phyloP scores from a whole-genome alignment of 768 basidiomycete genomes.

The Suillus americanus region DNA sequence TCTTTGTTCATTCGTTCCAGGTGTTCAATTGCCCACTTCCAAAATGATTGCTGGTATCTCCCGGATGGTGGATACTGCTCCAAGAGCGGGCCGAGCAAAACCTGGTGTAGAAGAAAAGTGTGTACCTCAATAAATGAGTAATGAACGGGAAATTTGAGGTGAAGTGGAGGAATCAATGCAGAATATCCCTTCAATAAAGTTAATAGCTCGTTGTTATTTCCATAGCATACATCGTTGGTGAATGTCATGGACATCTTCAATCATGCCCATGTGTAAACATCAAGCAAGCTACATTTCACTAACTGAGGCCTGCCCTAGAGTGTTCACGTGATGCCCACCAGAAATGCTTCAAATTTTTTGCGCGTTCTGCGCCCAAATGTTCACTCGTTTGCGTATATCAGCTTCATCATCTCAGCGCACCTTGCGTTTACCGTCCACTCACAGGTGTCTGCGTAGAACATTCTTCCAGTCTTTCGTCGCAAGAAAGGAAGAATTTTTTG shows the following conservation, averaged over 20 bases:
- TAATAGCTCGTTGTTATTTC: slow-evolving; percentile 30
- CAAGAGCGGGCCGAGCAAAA: slow-evolving; percentile 57
- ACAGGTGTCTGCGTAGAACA: slow-evolving; percentile 13
- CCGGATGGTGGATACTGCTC: slow-evolving; percentile 58
- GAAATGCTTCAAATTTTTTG: slow-evolving; percentile 20
- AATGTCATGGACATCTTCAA: neutral
- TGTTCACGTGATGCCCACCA: neutral
- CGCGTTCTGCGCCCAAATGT: slow-evolving; percentile 15
- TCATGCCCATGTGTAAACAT: neutral
- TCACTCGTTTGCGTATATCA: slow-evolving; percentile 18
- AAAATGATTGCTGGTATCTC: slow-evolving; percentile 64
- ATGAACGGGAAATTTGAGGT: slow-evolving; percentile 40
- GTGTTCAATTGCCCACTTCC: slow-evolving; percentile 66
- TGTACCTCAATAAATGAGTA: slow-evolving; percentile 45
- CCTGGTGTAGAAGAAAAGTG: slow-evolving; percentile 48
- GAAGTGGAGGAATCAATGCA: slow-evolving; percentile 45
- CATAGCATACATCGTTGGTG: neutral
- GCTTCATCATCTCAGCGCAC: slow-evolving; percentile 11
- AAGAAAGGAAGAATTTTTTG: neutral
- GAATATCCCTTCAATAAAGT: slow-evolving; percentile 52
- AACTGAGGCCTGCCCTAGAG: neutral
- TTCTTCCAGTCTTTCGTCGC: slow-evolving; percentile 21
- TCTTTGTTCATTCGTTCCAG: slow-evolving; percentile 45
- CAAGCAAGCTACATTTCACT: neutral
- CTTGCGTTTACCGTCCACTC: slow-evolving; percentile 9